Conservation (phyloP, 169 alveolate species). For the Plasmodium vivax region DNA sequence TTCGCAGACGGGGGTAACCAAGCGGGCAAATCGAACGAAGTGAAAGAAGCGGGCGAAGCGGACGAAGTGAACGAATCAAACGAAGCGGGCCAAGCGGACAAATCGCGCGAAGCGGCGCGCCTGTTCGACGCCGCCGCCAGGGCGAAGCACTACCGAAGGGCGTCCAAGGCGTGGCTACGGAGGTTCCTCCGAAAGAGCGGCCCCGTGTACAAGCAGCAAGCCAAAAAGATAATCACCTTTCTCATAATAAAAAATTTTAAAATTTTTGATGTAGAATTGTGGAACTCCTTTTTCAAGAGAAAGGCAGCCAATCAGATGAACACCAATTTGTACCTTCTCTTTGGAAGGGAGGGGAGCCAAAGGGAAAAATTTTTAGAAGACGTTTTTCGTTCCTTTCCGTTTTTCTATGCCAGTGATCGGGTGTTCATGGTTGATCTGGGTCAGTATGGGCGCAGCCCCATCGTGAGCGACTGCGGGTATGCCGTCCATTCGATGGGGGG, state of each 20-base stretch:
- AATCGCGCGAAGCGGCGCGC: not conserved
- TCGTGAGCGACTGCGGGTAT: slow-evolving; percentile 55
- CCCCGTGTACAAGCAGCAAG: slow-evolving; percentile 8
- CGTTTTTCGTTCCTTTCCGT: slow-evolving; percentile 32
- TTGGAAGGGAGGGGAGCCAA: slow-evolving; percentile 41
- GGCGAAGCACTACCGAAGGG: slow-evolving; percentile 28
- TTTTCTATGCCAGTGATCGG: slow-evolving; percentile 18
- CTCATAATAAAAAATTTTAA: slow-evolving; percentile 39
- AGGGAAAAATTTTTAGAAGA: slow-evolving; percentile 14
- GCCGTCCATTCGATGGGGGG: not conserved
- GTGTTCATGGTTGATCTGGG: slow-evolving; percentile 4
- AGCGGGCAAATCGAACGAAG: no score
- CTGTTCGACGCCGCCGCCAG: slow-evolving; percentile 10
- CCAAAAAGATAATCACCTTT: slow-evolving; percentile 32
- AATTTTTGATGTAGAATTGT: slow-evolving; percentile 58
- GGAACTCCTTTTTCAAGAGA: slow-evolving; percentile 27
- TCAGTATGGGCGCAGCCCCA: slow-evolving; percentile 23
- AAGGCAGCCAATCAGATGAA: slow-evolving; percentile 40
- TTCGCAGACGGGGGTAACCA: not conserved
- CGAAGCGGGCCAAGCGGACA: not conserved
- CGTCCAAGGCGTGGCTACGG: slow-evolving; percentile 11
- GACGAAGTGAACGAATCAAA: no score
- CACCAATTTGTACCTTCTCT: slow-evolving; percentile 26
- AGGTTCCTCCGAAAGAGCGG: slow-evolving; percentile 43
- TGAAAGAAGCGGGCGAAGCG: not conserved